Evolutionary conservation across 352 stramenopile genomes (phyloP).

Genomic region (Pythium rhizo-oryzae): DNA sequence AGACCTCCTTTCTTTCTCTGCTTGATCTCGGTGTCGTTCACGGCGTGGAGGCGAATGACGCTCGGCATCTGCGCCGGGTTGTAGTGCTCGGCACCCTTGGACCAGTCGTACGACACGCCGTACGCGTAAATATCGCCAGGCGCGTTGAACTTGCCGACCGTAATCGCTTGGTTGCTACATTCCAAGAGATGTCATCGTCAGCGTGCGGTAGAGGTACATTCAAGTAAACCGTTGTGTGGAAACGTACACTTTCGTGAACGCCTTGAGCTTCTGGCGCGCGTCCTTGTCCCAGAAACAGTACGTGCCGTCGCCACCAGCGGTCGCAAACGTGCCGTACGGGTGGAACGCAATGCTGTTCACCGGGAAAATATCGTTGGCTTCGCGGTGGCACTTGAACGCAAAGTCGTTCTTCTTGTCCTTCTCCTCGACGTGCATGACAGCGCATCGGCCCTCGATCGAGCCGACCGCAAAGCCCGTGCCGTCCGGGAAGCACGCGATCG

Average conservation of each 20-base stretch:
- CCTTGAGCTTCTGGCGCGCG: slow-evolving; percentile 97
- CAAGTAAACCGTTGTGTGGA: neutral
- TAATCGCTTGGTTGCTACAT: slow-evolving; percentile 88
- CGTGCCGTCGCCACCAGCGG: slow-evolving; percentile 94
- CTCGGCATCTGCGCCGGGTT: slow-evolving; percentile 79
- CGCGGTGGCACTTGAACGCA: slow-evolving; percentile 93
- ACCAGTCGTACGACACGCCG: slow-evolving; percentile 97
- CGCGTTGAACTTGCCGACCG: slow-evolving; percentile 92
- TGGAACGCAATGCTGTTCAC: slow-evolving; percentile 93
- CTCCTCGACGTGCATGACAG: slow-evolving; percentile 90
- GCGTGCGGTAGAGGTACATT: too few relatives aligned
- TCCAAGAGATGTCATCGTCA: neutral
- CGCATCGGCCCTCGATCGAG: slow-evolving; percentile 91
- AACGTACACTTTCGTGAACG: slow-evolving; percentile 75
- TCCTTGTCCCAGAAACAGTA: slow-evolving; percentile 99
- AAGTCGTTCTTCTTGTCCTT: slow-evolving; percentile 88
- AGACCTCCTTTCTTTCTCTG: slow-evolving; percentile 92
- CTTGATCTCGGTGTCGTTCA: slow-evolving; percentile 95
- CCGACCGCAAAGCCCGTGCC: slow-evolving; percentile 87
- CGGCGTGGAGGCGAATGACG: slow-evolving; percentile 94
- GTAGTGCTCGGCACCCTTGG: slow-evolving; percentile 92
- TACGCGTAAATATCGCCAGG: slow-evolving; percentile 96
- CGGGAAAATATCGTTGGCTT: slow-evolving; percentile 86
- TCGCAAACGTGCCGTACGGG: slow-evolving; percentile 95
- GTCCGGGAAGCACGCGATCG: slow-evolving; percentile 90